phyloP scores from a whole-genome alignment of 2,329 filamentous ascomycete genomes.

The Neurospora sp. region DNA sequence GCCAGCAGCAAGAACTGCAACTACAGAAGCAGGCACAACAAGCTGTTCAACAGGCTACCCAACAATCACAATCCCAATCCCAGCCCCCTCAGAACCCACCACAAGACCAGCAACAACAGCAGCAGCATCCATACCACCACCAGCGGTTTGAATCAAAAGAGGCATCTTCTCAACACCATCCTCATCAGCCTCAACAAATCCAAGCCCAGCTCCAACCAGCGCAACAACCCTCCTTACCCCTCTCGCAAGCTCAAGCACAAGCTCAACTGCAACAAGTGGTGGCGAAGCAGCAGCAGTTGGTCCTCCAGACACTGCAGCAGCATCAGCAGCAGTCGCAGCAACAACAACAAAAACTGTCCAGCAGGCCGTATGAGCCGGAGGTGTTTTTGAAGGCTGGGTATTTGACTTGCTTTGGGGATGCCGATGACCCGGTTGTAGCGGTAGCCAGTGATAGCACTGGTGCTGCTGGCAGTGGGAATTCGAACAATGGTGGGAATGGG shows the following conservation, averaged over 20 bases:
- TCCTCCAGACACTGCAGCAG: not conserved
- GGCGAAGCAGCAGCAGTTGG: not conserved
- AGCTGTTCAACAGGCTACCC: not conserved
- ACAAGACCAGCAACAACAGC: not conserved
- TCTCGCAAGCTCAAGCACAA: not conserved
- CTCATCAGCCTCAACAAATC: not conserved
- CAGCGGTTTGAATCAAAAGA: not conserved
- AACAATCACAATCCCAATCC: not conserved
- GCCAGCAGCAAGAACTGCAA: not conserved
- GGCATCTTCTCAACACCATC: not conserved
- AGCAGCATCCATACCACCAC: not conserved
- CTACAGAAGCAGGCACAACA: not conserved
- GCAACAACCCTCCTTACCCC: not conserved
- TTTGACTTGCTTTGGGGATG: constrained; percentile 9
- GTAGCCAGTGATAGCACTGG: not conserved
- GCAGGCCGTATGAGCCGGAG: constrained; percentile 2
- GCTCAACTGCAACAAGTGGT: not conserved
- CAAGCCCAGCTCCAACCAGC: not conserved
- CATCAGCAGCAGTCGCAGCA: not conserved
- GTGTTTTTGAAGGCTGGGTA: constrained; percentile 8
- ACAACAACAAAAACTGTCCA: not conserved
- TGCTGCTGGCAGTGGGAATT: not conserved
- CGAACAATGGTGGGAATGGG: too few species aligned
- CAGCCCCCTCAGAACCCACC: not conserved
- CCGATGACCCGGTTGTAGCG: not conserved